These are phyloP conservation scores for Solanum hybrid DNA, from an alignment of 305 asterid species.

Conservation along the genomic window DNA sequence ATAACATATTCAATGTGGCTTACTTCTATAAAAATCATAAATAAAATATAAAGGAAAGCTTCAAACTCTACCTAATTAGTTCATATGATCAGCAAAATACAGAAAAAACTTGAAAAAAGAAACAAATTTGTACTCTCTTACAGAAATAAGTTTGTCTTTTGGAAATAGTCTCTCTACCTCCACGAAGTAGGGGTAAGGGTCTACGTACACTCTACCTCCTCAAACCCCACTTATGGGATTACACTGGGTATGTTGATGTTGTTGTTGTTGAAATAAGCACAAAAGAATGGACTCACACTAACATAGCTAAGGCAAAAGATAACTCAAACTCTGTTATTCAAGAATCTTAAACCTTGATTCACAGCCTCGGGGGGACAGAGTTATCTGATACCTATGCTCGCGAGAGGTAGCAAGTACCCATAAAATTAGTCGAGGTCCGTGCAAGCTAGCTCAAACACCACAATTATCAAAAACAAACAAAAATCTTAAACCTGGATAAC, in stretches of 20 bases:
- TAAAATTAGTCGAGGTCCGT: neutral
- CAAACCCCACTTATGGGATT: neutral
- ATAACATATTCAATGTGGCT: neutral
- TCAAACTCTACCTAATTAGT: neutral
- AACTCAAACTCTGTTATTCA: slow-evolving; percentile 24
- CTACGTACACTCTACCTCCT: neutral
- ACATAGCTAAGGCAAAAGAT: neutral
- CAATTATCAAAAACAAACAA: neutral
- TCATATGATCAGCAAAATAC: neutral
- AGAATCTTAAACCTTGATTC: slow-evolving; percentile 21
- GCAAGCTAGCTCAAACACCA: neutral
- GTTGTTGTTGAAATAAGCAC: neutral
- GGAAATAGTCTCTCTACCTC: neutral
- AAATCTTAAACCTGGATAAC: slow-evolving; percentile 18
- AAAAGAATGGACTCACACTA: neutral
- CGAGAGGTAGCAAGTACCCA: neutral
- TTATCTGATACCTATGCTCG: neutral
- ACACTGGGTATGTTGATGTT: neutral
- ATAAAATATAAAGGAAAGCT: neutral
- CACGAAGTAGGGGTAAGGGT: neutral
- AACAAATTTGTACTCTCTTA: neutral
- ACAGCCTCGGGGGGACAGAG: neutral
- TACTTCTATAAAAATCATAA: neutral
- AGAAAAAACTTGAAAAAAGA: neutral
- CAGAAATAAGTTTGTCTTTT: neutral